Evolutionary conservation across 1,284 basidiomycete species (phyloP).

Genomic region (Microbotryum lychnidis-dioicae): DNA sequence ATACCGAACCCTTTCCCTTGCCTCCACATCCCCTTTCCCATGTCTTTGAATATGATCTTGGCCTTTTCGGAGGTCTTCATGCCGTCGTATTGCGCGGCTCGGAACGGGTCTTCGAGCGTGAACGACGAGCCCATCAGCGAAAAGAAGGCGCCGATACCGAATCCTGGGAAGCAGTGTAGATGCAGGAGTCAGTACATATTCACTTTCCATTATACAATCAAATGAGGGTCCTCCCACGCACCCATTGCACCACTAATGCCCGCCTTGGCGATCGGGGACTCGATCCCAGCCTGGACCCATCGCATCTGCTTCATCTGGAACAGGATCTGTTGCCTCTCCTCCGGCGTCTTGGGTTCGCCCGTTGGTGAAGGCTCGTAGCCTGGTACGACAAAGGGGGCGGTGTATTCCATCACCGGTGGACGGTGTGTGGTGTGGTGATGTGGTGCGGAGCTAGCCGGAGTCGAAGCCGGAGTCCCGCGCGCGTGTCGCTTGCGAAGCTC

Average conservation of each 20-base stretch:
- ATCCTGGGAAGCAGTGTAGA: slow-evolving; percentile 50
- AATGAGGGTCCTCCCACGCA: background rate
- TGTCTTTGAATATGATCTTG: slow-evolving; percentile 80
- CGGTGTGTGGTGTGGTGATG: background rate
- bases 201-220: too few species aligned
- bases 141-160: slow-evolving; percentile 90
- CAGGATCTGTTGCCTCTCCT: slow-evolving; percentile 31
- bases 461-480: too few species aligned
- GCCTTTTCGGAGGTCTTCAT: slow-evolving; percentile 63
- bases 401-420: slow-evolving; percentile 8
- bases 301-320: slow-evolving; percentile 33
- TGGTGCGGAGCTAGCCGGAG: background rate
- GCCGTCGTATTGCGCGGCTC: slow-evolving; percentile 41
- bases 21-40: slow-evolving; percentile 85
- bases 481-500: too few species aligned
- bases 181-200: too few species aligned
- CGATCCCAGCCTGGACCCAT: slow-evolving; percentile 32
- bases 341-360: slow-evolving; percentile 22
- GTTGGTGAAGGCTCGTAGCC: slow-evolving; percentile 31
- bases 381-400: slow-evolving; percentile 33
- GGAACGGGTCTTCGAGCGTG: slow-evolving; percentile 84
- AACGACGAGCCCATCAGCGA: slow-evolving; percentile 93
- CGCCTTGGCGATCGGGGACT: slow-evolving; percentile 32
- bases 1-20: slow-evolving; percentile 89
- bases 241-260: slow-evolving; percentile 31